Percentiles rank a stretch among this genome's conserved stretches.
These are phyloP conservation scores for Corrigiola litoralis DNA, from an alignment of 179 eudicot species.

Conservation along the genomic window DNA sequence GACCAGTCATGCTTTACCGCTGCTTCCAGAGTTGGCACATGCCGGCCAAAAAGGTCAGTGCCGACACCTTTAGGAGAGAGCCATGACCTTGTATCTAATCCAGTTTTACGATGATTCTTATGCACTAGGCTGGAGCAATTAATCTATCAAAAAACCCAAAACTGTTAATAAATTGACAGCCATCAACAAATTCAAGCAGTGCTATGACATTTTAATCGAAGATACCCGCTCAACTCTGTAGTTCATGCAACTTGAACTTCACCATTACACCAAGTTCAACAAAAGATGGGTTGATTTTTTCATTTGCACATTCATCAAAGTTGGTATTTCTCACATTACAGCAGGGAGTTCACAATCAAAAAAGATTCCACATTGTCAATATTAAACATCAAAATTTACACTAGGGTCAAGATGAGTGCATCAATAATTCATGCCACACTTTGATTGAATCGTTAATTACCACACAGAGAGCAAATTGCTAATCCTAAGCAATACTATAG, in stretches of 20 bases:
- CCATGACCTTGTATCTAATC: constrained; percentile 16
- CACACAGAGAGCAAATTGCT: no score
- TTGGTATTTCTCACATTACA: background rate
- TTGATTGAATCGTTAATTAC: no score
- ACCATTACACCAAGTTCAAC: no score
- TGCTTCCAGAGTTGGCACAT: constrained; percentile 21
- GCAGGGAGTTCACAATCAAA: background rate
- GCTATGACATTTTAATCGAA: background rate
- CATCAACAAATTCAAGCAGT: background rate
- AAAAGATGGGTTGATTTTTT: no score
- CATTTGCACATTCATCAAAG: background rate
- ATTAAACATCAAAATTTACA: background rate
- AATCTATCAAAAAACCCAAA: constrained; percentile 38
- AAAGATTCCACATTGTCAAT: background rate
- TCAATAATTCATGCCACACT: no score
- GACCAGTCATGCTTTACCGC: constrained; percentile 32
- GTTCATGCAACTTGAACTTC: background rate
- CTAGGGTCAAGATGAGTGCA: background rate
- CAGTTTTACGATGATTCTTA: constrained; percentile 19
- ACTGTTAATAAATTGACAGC: background rate
- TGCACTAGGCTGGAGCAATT: constrained; percentile 15
- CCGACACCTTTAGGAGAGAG: constrained; percentile 24
- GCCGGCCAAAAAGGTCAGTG: constrained; percentile 27
- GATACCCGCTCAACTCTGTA: background rate
- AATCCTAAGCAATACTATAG: no score